These are phyloP conservation scores for Aspergillus tamarii DNA, from an alignment of 2,329 filamentous ascomycete genomes.

Conservation along the genomic window DNA sequence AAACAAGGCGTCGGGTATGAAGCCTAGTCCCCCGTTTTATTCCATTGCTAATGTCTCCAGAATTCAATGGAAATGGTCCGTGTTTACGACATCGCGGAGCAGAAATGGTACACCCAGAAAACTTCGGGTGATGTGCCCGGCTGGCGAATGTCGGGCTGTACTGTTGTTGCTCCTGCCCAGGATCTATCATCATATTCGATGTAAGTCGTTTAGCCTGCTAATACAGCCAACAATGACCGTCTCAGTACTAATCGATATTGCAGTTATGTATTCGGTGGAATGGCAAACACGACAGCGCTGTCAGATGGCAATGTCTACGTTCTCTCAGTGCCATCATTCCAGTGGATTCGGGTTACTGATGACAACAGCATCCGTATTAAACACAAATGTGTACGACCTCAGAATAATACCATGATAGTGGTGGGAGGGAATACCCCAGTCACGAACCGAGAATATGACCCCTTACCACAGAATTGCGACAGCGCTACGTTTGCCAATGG, in stretches of 20 bases:
- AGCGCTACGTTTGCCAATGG: conserved; percentile 9
- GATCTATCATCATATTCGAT: conserved; percentile 15
- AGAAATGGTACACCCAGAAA: conserved; percentile 13
- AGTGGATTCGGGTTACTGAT: conserved; percentile 13
- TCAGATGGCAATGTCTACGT: conserved; percentile 15
- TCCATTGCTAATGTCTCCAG: conserved; percentile 1
- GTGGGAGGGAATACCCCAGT: conserved; percentile 10
- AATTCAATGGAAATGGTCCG: conserved; percentile 14
- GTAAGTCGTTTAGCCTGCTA: neutral
- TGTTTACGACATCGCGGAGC: conserved; percentile 12
- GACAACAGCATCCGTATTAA: conserved; percentile 7
- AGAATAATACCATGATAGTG: conserved; percentile 11
- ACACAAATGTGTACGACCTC: conserved; percentile 5
- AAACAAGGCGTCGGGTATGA: neutral
- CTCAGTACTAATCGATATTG: neutral
- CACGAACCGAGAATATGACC: conserved; percentile 4
- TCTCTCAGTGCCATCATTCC: conserved; percentile 41
- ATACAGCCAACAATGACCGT: neutral
- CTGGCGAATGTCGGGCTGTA: conserved; percentile 17
- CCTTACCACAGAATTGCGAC: conserved; percentile 7
- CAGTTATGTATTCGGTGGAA: conserved; percentile 14
- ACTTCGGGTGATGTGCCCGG: conserved; percentile 12
- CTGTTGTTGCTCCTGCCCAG: conserved; percentile 3
- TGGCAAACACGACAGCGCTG: neutral
- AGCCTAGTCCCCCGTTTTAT: too few species aligned